A percentile compares a stretch with the other conserved stretches of the same genome.
These are phyloP conservation scores for Cronartium quercuum DNA, from an alignment of 1,284 basidiomycete genomes.

Conservation along the genomic window DNA sequence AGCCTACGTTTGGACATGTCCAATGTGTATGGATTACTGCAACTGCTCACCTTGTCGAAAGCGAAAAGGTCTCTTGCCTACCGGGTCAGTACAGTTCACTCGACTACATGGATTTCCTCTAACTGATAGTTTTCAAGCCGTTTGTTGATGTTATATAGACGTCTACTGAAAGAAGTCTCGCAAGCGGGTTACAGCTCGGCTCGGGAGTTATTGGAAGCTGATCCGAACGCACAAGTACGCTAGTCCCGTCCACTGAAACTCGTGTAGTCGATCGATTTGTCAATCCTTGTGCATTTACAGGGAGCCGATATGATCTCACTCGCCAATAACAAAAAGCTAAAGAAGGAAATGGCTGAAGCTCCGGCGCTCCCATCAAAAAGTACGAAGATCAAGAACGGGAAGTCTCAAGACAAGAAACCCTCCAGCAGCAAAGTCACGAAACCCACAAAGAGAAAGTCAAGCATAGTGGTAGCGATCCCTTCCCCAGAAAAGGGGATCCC, in stretches of 20 bases:
- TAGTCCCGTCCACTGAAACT: neutral
- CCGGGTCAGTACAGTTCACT: constrained; percentile 16
- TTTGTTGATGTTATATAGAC: constrained; percentile 1
- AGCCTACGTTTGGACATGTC: constrained; percentile 28
- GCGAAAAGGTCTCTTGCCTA: constrained; percentile 33
- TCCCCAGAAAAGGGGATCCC: constrained; percentile 1
- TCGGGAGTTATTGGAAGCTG: constrained; percentile 27
- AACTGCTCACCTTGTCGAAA: constrained; percentile 38
- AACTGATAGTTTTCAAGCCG: neutral
- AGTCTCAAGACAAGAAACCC: constrained; percentile 7
- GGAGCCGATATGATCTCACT: constrained; percentile 26
- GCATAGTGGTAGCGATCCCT: neutral
- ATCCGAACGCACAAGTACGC: constrained; percentile 31
- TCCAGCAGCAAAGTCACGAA: neutral
- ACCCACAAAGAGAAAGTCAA: neutral
- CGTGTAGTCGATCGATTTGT: neutral
- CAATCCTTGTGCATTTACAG: neutral
- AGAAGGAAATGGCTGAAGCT: neutral
- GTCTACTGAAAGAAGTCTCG: constrained; percentile 11
- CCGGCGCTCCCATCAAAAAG: neutral
- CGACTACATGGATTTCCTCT: neutral
- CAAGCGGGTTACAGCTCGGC: constrained; percentile 26
- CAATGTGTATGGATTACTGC: constrained; percentile 36
- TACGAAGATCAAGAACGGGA: neutral
- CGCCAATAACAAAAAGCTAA: constrained; percentile 12